A percentile compares a stretch with the other conserved stretches of the same genome.
Conservation (phyloP, 2,329 filamentous ascomycete genomes). For the Diaporthe longicolla region DNA sequence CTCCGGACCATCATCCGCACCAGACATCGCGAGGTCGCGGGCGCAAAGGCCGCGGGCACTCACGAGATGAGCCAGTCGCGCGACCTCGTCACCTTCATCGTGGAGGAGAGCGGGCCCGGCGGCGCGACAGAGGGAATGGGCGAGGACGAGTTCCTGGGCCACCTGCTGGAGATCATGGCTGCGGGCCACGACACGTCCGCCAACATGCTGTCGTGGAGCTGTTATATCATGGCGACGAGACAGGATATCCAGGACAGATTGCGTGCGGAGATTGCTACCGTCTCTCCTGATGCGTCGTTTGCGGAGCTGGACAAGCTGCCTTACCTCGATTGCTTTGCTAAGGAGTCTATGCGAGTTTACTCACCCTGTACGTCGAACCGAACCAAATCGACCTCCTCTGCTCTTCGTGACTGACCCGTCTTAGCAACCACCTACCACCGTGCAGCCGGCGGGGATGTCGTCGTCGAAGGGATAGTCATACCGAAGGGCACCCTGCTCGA, state of each 20-base stretch:
- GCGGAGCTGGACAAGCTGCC: constrained; percentile 49
- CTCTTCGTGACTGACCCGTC: not conserved
- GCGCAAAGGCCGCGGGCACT: constrained; percentile 44
- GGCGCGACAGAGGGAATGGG: constrained; percentile 42
- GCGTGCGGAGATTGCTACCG: constrained; percentile 49
- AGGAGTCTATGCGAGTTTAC: constrained; percentile 53
- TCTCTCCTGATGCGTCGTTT: not conserved
- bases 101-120: constrained; percentile 46
- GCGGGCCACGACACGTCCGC: constrained; percentile 55
- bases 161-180: constrained; percentile 47
- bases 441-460: constrained; percentile 42
- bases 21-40: constrained; percentile 49
- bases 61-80: constrained; percentile 38
- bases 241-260: constrained; percentile 51
- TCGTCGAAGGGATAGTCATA: constrained; percentile 46
- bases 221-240: constrained; percentile 50
- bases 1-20: constrained; percentile 51
- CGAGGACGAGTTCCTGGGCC: constrained; percentile 47
- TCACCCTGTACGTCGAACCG: constrained; percentile 47
- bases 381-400: no score
- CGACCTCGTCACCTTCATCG: constrained; percentile 49
- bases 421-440: constrained; percentile 35
- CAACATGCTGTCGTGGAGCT: constrained; percentile 51
- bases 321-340: constrained; percentile 54
- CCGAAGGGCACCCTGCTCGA: constrained; percentile 47